phyloP scores from a whole-genome alignment of 768 basidiomycete species.

The Cyclocybe aegerita region DNA sequence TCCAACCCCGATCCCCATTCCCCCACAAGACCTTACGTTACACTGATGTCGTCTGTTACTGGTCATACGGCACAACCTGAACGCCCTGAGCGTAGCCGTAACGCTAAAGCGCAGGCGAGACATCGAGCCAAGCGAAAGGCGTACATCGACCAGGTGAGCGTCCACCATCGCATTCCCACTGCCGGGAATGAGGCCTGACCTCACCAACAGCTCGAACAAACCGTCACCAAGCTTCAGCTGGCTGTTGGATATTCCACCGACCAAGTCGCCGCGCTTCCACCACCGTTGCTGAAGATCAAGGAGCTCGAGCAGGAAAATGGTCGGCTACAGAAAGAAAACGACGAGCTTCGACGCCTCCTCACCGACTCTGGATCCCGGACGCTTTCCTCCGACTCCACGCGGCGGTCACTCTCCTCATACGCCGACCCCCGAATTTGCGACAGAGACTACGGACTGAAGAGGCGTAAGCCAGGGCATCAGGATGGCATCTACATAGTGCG shows the following conservation, averaged over 20 bases:
- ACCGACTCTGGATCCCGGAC: constrained; percentile 39
- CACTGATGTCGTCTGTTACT: constrained; percentile 60
- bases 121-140: constrained; percentile 92
- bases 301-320: constrained; percentile 83
- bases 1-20: constrained; percentile 51
- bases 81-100: constrained; percentile 82
- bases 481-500: constrained; percentile 58
- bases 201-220: constrained; percentile 68
- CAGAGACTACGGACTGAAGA: constrained; percentile 53
- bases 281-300: constrained; percentile 71
- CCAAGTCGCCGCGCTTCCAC: constrained; percentile 70
- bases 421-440: constrained; percentile 50
- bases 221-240: constrained; percentile 81
- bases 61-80: constrained; percentile 56
- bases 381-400: constrained; percentile 39
- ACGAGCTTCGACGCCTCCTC: constrained; percentile 69
- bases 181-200: neutral
- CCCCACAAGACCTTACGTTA: constrained; percentile 51
- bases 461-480: constrained; percentile 48
- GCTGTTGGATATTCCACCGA: constrained; percentile 73
- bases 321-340: constrained; percentile 69
- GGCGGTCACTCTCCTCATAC: constrained; percentile 47
- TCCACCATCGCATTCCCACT: neutral
- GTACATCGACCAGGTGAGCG: constrained; percentile 82
- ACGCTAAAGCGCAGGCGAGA: constrained; percentile 85